These are phyloP conservation scores for Coemansia sp. DNA, from an alignment of 192 early-diverging fungal genomes.

Conservation along the genomic window DNA sequence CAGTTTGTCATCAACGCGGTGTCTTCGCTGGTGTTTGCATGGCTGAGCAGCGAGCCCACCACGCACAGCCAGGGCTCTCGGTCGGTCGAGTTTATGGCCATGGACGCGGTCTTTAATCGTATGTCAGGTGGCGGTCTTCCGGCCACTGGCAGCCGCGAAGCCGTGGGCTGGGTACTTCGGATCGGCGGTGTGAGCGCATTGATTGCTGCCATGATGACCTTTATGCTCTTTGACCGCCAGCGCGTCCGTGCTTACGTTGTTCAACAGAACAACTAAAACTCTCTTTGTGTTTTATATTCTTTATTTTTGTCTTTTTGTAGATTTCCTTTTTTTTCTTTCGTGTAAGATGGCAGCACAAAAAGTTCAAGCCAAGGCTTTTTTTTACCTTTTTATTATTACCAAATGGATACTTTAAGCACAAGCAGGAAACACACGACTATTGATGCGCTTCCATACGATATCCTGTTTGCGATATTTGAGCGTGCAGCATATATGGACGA, in stretches of 20 bases:
- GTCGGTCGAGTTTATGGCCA: conserved; percentile 43
- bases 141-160: conserved; percentile 8
- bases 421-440: no score
- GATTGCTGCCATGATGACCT: conserved; percentile 31
- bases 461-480: no score
- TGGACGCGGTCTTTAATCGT: conserved; percentile 11
- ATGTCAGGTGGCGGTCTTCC: neutral
- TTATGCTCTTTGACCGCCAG: conserved; percentile 43
- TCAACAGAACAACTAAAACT: conserved; percentile 6
- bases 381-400: no score
- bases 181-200: conserved; percentile 46
- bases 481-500: no score
- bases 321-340: no score
- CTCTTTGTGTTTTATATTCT: neutral
- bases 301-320: conserved; percentile 1
- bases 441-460: no score
- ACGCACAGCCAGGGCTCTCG: conserved; percentile 8
- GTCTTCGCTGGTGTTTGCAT: conserved; percentile 46
- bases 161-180: conserved; percentile 35
- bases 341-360: no score
- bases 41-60: conserved; percentile 20
- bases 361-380: no score
- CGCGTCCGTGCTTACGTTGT: conserved; percentile 30
- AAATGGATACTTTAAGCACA: no score
- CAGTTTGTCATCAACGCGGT: conserved; percentile 72